Base-by-base conservation (phyloP, 257 asterid genomes). In the Galeopsis tetrahit region DNA sequence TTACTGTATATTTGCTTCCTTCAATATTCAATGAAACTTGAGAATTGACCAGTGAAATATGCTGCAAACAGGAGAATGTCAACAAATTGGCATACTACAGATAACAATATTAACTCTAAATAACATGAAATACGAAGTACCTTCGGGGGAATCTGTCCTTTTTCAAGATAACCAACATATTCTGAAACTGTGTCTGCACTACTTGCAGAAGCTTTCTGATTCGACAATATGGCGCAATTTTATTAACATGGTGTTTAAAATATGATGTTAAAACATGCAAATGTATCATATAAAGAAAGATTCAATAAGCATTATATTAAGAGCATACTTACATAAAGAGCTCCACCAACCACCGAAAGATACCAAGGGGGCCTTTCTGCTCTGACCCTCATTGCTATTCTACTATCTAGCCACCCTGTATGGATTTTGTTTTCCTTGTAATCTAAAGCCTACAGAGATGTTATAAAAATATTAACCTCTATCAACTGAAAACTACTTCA, bases 301-400 rank as follows among this genome's bases (percentile, higher is more conserved):
- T 60, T 2, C 5, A 17, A 17, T 53, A 21, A 53, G 76, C 69
- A 51, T 68, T 72, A 32, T 61, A 69, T 34, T 11, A 62, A 69
- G 52, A 49, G 49, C 69, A 70, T 28, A 80, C 98, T 81, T 81
- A 95, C 99, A 83, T 92, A 92, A 80, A 95, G 98, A 73, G 98
- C 97, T 63, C 99, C 99, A 69, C 98, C 99, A 57, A 92, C 98
- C 44, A 95, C 99, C 5, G 99, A 95, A 68, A 92, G 92, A 85
- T 95, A 95, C 99, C 99, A 95, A 72, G 97, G 96, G 69, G 99
- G 99, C 71, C 99, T 82, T 86, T 95, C 99, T 49, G 99, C 99
- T 87, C 98, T 86, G 81, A 95, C 99, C 86, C 99, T 87, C 99
- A 95, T 95, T 0, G 99, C 99, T 73, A 95, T 95, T 90, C 99